These are phyloP conservation scores for Abelmoschus esculentus DNA, from an alignment of 345 rosid species.

Conservation along the genomic window DNA sequence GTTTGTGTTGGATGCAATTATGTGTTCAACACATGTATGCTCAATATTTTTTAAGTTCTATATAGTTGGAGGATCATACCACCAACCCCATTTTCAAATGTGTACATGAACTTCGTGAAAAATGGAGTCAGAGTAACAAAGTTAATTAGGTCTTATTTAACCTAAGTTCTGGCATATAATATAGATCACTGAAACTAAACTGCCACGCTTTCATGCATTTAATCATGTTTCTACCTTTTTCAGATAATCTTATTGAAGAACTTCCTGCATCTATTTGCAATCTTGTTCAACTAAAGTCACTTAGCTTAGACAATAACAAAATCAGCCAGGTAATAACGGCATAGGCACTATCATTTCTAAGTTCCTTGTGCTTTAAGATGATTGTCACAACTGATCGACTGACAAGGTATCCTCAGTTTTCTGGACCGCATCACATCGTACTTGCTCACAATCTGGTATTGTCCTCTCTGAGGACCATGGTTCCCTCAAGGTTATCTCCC, in stretches of 20 bases:
- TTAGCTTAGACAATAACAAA: conserved; percentile 61
- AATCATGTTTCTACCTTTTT: conserved; percentile 19
- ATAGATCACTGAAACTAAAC: not conserved
- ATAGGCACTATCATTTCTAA: not conserved
- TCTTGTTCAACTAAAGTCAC: conserved; percentile 69
- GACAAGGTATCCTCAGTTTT: not conserved
- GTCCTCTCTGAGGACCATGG: not conserved
- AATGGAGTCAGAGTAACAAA: not conserved
- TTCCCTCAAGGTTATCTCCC: not conserved
- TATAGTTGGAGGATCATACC: not conserved
- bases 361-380: not conserved
- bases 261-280: conserved; percentile 78
- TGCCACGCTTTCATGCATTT: not conserved
- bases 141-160: not conserved
- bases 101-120: not conserved
- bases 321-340: conserved; percentile 52
- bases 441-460: not conserved
- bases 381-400: not conserved
- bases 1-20: not conserved
- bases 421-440: not conserved
- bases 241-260: conserved; percentile 77
- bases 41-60: not conserved
- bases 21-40: not conserved
- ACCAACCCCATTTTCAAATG: not conserved
- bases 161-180: not conserved